Evolutionary conservation across 371 early-diverging fungal genomes (phyloP).

Genomic region (Sporodiniella umbellata): DNA sequence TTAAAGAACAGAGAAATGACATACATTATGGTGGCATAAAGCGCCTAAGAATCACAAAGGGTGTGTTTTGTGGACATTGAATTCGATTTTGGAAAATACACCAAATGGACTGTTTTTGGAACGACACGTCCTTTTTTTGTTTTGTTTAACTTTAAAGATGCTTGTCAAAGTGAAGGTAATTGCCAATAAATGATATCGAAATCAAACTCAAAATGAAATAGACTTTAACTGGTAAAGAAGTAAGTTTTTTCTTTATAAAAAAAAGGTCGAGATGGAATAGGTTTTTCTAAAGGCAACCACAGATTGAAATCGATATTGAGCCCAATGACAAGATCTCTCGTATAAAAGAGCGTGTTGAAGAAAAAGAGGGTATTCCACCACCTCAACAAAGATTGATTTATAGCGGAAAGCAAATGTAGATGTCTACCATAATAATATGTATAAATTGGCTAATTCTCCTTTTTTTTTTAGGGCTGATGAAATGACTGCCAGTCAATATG

Average conservation of each 20-base stretch:
- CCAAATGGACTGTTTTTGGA: background rate
- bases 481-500: slow-evolving; percentile 73
- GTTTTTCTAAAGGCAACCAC: background rate
- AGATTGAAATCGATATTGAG: slow-evolving; percentile 95
- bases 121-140: background rate
- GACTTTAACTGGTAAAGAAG: slow-evolving; percentile 94
- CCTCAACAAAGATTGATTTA: slow-evolving; percentile 94
- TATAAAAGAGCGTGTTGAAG: slow-evolving; percentile 93
- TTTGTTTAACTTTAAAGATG: slow-evolving; percentile 46
- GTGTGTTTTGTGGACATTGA: background rate
- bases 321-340: slow-evolving; percentile 82
- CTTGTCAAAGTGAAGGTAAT: slow-evolving; percentile 87
- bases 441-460: background rate
- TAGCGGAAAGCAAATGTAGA: slow-evolving; percentile 92
- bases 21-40: too few species aligned
- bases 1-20: too few species aligned
- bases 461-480: slow-evolving; percentile 75
- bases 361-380: slow-evolving; percentile 97
- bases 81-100: background rate
- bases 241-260: slow-evolving; percentile 26
- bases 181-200: background rate
- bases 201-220: slow-evolving; percentile 25
- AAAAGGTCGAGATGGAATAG: background rate
- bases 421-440: background rate
- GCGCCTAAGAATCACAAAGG: too few species aligned